A percentile compares a stretch with the other conserved stretches of the same genome.
Evolutionary conservation across 1,139 yeast species (phyloP).

Genomic region (Scheffersomyces quercinus): DNA sequence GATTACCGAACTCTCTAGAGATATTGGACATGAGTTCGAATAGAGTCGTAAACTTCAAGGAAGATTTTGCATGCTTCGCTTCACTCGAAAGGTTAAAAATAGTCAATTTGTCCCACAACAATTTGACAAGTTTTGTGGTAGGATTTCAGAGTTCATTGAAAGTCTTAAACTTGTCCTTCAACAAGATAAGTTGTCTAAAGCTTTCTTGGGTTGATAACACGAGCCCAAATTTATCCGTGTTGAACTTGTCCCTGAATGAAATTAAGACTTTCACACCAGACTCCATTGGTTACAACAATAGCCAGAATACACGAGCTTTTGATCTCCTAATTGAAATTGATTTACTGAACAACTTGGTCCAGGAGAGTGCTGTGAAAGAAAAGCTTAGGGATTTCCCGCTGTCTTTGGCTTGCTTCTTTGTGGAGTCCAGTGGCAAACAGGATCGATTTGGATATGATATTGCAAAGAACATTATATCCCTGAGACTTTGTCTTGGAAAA

Average conservation of each 20-base stretch:
- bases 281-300: constrained; percentile 14
- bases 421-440: constrained; percentile 19
- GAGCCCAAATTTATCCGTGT: constrained; percentile 12
- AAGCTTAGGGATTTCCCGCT: constrained; percentile 11
- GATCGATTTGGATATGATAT: constrained; percentile 27
- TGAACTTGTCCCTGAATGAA: constrained; percentile 20
- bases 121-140: constrained; percentile 6
- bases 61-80: no score
- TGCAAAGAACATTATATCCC: constrained; percentile 16
- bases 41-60: background rate
- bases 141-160: constrained; percentile 13
- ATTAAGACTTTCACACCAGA: constrained; percentile 10
- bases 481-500: constrained; percentile 17
- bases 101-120: constrained; percentile 17
- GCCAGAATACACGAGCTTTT: no score
- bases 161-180: constrained; percentile 19
- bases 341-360: no score
- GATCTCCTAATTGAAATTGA: no score
- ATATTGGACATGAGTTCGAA: background rate
- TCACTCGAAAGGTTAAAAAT: constrained; percentile 3
- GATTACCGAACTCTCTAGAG: background rate
- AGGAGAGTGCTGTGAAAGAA: no score
- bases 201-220: constrained; percentile 12
- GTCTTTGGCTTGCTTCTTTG: constrained; percentile 15
- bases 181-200: constrained; percentile 9